Evolutionary conservation across 148 eudicot genomes (phyloP).

Genomic region (Diospyros lotus): DNA sequence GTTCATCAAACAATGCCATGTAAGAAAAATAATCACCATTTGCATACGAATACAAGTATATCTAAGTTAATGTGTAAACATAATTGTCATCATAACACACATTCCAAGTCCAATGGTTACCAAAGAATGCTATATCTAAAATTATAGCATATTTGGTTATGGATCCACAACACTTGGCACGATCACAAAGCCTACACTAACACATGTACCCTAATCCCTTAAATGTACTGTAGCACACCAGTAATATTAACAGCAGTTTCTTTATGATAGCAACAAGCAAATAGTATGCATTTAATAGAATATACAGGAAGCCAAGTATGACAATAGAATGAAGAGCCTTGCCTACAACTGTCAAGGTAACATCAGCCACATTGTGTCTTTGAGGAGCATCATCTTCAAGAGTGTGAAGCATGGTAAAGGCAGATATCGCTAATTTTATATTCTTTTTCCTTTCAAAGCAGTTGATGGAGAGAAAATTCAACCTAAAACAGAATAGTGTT

Average conservation of each 20-base stretch:
- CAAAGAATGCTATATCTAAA: neutral
- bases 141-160: no score
- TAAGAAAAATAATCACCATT: neutral
- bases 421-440: constrained; percentile 78
- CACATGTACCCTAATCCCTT: neutral
- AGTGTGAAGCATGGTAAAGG: constrained; percentile 67
- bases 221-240: neutral
- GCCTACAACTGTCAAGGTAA: constrained; percentile 80
- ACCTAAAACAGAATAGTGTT: constrained; percentile 29
- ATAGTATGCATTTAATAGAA: neutral
- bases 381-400: constrained; percentile 26
- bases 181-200: no score
- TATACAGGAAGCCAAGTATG: neutral
- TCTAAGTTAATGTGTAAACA: no score
- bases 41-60: neutral
- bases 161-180: no score
- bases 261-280: neutral
- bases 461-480: constrained; percentile 85
- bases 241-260: neutral
- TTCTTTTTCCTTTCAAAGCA: constrained; percentile 97
- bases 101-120: neutral
- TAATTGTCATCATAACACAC: neutral
- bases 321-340: constrained; percentile 19
- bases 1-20: neutral
- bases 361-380: constrained; percentile 28